Conservation (phyloP, 2,329 filamentous ascomycete genomes). For the Botrytis hyacinthi region DNA sequence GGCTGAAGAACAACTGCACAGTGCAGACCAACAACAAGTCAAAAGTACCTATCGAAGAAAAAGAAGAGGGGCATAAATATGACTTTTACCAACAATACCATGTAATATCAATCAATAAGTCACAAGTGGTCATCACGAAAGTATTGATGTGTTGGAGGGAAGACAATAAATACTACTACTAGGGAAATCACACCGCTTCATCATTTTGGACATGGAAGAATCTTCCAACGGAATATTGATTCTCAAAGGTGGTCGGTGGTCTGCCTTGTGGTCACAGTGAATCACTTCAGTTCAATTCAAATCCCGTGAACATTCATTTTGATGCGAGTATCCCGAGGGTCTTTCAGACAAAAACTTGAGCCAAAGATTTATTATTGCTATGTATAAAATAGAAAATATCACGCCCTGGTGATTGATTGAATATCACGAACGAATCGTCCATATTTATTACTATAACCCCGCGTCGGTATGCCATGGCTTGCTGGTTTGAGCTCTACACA, state of each 20-base stretch:
- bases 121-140: constrained; percentile 4
- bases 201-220: background rate
- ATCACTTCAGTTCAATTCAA: background rate
- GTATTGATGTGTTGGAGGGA: constrained; percentile 14
- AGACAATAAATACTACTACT: background rate
- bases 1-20: constrained; percentile 13
- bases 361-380: background rate
- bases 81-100: constrained; percentile 1
- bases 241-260: background rate
- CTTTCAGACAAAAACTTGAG: background rate
- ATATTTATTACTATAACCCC: background rate
- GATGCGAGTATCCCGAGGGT: background rate
- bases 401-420: background rate
- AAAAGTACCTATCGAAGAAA: background rate
- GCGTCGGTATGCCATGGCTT: background rate
- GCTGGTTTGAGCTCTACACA: background rate
- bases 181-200: constrained; percentile 14
- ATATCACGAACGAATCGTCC: background rate
- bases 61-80: background rate
- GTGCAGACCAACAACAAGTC: background rate
- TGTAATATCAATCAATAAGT: background rate
- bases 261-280: background rate
- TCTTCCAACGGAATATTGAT: background rate
- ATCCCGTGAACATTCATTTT: background rate
- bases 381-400: background rate